These are phyloP conservation scores for Fusarium clavum DNA, from an alignment of 2,329 filamentous ascomycete species.

Conservation along the genomic window DNA sequence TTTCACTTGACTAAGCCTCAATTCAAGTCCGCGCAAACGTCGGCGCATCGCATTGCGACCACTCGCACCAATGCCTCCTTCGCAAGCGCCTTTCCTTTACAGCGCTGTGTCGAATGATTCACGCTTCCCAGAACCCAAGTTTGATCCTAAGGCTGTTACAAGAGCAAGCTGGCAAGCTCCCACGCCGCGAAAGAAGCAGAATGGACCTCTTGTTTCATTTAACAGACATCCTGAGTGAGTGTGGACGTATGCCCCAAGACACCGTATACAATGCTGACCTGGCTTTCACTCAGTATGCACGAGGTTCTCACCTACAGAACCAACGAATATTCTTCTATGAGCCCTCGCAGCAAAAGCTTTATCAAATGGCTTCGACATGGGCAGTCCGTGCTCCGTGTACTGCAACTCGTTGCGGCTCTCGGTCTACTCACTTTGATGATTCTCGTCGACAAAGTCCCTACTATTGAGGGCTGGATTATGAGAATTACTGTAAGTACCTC, in stretches of 20 bases:
- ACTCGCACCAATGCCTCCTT: slow-evolving; percentile 44
- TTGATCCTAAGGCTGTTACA: slow-evolving; percentile 89
- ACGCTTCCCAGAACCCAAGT: slow-evolving; percentile 67
- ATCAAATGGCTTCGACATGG: slow-evolving; percentile 76
- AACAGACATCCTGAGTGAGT: slow-evolving; percentile 88
- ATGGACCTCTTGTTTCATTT: slow-evolving; percentile 83
- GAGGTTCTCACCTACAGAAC: slow-evolving; percentile 72
- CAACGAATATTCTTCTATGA: slow-evolving; percentile 73
- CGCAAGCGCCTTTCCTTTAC: slow-evolving; percentile 76
- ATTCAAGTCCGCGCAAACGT: slow-evolving; percentile 13
- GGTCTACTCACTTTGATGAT: slow-evolving; percentile 82
- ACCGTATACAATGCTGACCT: slow-evolving; percentile 2
- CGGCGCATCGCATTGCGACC: slow-evolving; percentile 27
- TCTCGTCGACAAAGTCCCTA: slow-evolving; percentile 75
- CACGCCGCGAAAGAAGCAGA: slow-evolving; percentile 70
- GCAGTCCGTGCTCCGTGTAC: slow-evolving; percentile 75
- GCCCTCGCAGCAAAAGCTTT: slow-evolving; percentile 73
- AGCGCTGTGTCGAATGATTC: slow-evolving; percentile 64
- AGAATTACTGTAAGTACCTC: slow-evolving; percentile 74
- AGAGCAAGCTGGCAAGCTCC: slow-evolving; percentile 79
- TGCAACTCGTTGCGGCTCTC: slow-evolving; percentile 75
- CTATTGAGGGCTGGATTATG: slow-evolving; percentile 78
- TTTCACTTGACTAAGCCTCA: not conserved
- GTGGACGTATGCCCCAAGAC: not conserved
- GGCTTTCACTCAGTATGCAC: slow-evolving; percentile 62